phyloP scores from a whole-genome alignment of 2,329 filamentous ascomycete species.

The Aspergillus sp. region DNA sequence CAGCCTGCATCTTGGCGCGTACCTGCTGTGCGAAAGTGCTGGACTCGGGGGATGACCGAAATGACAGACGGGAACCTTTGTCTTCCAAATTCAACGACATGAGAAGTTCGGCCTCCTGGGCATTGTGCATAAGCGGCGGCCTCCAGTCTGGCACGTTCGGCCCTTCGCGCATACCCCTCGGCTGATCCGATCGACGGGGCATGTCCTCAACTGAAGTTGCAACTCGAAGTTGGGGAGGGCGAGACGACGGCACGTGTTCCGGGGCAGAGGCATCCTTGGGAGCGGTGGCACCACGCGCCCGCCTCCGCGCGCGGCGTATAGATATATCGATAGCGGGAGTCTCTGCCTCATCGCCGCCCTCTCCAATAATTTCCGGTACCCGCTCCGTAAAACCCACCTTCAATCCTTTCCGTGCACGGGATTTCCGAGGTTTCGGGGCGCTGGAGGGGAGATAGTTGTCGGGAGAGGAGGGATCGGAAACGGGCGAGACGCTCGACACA shows the following conservation, averaged over 20 bases:
- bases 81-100: conserved; percentile 20
- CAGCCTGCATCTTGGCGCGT: conserved; percentile 44
- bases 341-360: conserved; percentile 81
- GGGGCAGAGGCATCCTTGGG: conserved; percentile 6
- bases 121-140: conserved; percentile 23
- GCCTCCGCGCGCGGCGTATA: conserved; percentile 29
- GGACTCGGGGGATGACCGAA: conserved; percentile 30
- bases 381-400: conserved; percentile 64
- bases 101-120: conserved; percentile 30
- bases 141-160: conserved; percentile 13
- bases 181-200: conserved; percentile 9
- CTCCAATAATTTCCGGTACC: conserved; percentile 72
- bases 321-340: conserved; percentile 63
- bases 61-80: conserved; percentile 29
- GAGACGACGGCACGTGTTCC: conserved; percentile 8
- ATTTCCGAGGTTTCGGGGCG: too few species aligned
- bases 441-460: conserved; percentile 15
- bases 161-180: conserved; percentile 8
- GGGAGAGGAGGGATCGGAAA: conserved; percentile 12
- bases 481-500: conserved; percentile 11
- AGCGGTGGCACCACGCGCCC: conserved; percentile 18
- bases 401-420: conserved; percentile 55
- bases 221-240: conserved; percentile 21
- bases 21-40: conserved; percentile 39
- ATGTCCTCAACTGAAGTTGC: conserved; percentile 23